A percentile compares a stretch with the other conserved stretches of the same genome.
Evolutionary conservation across 805 yeast species (phyloP).

Genomic region (Brettanomyces custersianus): DNA sequence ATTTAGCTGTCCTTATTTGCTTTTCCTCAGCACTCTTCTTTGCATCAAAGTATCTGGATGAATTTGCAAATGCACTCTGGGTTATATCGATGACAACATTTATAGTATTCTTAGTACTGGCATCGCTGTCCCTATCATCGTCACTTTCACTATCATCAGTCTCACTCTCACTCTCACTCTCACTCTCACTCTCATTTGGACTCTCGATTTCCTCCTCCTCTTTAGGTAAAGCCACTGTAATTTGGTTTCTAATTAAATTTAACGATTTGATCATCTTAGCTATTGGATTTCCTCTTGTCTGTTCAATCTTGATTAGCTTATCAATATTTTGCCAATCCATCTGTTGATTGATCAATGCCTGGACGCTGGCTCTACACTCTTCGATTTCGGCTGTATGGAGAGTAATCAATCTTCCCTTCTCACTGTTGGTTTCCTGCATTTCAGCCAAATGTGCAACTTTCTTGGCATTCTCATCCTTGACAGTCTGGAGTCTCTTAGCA

Average conservation of each 20-base stretch:
- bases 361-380: constrained; percentile 60
- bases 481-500: constrained; percentile 61
- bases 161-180: constrained; percentile 16
- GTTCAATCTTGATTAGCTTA: constrained; percentile 60
- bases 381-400: constrained; percentile 63
- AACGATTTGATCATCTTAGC: constrained; percentile 65
- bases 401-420: constrained; percentile 68
- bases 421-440: constrained; percentile 54
- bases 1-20: constrained; percentile 71
- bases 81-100: constrained; percentile 59
- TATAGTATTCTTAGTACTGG: constrained; percentile 21
- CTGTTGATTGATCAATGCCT: constrained; percentile 61
- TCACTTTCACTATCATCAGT: constrained; percentile 24
- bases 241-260: constrained; percentile 58
- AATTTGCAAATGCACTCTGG: constrained; percentile 81
- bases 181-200: constrained; percentile 18
- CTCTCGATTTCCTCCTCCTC: constrained; percentile 30
- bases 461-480: constrained; percentile 60
- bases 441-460: constrained; percentile 58
- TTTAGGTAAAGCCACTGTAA: constrained; percentile 47
- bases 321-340: constrained; percentile 94
- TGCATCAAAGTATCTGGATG: constrained; percentile 69
- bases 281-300: constrained; percentile 50
- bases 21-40: constrained; percentile 71
- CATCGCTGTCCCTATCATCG: constrained; percentile 2